Conservation (phyloP, 1,284 basidiomycete genomes). For the Porogramme epimiltina region DNA sequence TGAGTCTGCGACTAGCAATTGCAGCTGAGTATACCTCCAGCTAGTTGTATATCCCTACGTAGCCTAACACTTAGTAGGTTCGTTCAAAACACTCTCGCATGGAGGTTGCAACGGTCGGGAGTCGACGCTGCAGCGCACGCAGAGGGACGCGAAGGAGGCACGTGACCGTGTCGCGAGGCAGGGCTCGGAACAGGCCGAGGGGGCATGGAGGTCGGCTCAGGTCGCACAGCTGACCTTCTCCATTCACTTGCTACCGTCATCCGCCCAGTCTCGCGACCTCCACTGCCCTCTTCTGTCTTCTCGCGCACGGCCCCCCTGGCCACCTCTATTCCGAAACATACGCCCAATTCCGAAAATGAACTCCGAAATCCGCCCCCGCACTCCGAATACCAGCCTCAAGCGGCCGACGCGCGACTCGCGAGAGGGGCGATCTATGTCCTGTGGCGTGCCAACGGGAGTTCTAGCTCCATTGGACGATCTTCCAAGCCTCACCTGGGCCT, state of each 20-base stretch:
- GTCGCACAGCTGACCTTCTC: constrained; percentile 13
- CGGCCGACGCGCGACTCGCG: too few relatives aligned
- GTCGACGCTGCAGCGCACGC: too few relatives aligned
- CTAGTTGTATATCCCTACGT: too few relatives aligned
- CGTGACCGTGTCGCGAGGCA: constrained; percentile 9
- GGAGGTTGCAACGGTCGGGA: too few relatives aligned
- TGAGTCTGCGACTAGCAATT: too few relatives aligned
- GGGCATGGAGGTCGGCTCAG: neutral
- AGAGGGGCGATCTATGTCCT: neutral
- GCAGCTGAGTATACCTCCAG: too few relatives aligned
- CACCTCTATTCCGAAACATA: neutral
- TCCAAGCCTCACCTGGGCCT: too few relatives aligned
- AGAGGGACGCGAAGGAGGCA: too few relatives aligned
- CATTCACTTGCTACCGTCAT: constrained; percentile 14
- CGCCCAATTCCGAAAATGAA: neutral
- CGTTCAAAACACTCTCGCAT: too few relatives aligned
- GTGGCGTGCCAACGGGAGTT: neutral
- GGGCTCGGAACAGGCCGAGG: constrained; percentile 1
- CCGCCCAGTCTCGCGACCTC: constrained; percentile 10
- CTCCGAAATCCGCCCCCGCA: neutral
- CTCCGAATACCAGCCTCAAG: neutral
- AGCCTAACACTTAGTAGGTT: too few relatives aligned
- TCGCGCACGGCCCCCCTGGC: neutral
- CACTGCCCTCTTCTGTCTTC: constrained; percentile 2
- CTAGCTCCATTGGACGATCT: too few relatives aligned